phyloP scores from a whole-genome alignment of 1,139 yeast species.

The Yamadazyma triangularis region DNA sequence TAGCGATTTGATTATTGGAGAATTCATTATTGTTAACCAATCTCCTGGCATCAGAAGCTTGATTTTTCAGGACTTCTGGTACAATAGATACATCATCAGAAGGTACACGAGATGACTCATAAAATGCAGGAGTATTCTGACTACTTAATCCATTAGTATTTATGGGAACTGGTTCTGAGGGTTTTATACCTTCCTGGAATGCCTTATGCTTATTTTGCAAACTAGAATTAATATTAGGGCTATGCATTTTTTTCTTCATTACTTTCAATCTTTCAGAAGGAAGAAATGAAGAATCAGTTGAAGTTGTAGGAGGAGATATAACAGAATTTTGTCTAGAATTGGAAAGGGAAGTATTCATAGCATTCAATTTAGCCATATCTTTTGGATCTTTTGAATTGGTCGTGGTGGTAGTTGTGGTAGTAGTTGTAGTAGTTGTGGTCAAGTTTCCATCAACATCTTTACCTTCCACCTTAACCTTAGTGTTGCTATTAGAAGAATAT shows the following conservation, averaged over 20 bases:
- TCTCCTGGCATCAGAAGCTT: too few species aligned
- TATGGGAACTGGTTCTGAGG: constrained; percentile 18
- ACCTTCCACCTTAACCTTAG: constrained; percentile 3
- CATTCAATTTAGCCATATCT: constrained; percentile 48
- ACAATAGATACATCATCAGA: too few species aligned
- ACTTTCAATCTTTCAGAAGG: constrained; percentile 26
- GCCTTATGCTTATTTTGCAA: constrained; percentile 9
- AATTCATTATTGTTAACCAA: neutral
- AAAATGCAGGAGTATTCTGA: neutral
- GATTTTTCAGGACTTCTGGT: too few species aligned
- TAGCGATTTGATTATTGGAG: neutral
- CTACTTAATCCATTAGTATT: neutral
- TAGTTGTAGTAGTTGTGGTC: constrained; percentile 1
- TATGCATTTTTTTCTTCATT: constrained; percentile 16
- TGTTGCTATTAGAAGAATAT: constrained; percentile 29
- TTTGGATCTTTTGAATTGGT: constrained; percentile 1
- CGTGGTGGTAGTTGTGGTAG: constrained; percentile 3
- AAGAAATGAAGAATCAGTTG: constrained; percentile 12
- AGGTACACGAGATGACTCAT: neutral
- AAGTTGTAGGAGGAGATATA: neutral
- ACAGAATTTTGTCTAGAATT: neutral
- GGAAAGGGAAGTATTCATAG: constrained; percentile 46
- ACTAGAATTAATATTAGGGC: constrained; percentile 4
- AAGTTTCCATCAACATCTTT: constrained; percentile 1
- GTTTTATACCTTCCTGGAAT: constrained; percentile 19